Evolutionary conservation across 441 rosid genomes (phyloP), one percentile per base, ranked within the genome.

Genomic region (Biscutella laevigata): DNA sequence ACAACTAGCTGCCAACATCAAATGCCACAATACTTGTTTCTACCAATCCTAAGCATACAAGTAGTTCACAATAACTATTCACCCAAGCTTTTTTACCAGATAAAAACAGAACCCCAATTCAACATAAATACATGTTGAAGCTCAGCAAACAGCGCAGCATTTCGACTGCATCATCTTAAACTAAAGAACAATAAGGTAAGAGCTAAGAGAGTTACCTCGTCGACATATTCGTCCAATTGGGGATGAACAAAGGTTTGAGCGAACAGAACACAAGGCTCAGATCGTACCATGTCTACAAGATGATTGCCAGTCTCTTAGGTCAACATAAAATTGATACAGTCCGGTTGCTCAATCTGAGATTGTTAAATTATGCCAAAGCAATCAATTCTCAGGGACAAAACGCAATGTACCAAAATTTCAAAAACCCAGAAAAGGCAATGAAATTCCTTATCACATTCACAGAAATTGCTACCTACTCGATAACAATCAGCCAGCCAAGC

Each of bases 211-310:
- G 24, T 52, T 67, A 88, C 99, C 95, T 92, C 99, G 66, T 88
- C 99, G 14, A 92, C 95, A 64, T 88, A 88, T 71, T 92, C 97
- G 58, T 92, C 97, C 67, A 92, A 78, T 32, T 88, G 94, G 26
- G 96, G 82, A 64, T 91, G 98, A 62, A 78, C 88, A 68, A 92
- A 92, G 52, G 88, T 86, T 78, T 86, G 98, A 27, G 96, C 71
- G 68, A 88, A 92, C 64, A 88, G 70, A 66, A 92, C 88, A 74
- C 85, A 86, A 13, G 98, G 92, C 60, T 88, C 96, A 15, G 98
- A 87, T 53, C 94, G 84, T 37, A 91, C 95, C 96, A 85, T 86
- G 40, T 27, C 63, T 57, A 34, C 46, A 40, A 15, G 24, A 64
- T 24, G 36, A 34, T 17, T 11, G 30, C 17, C 17, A 8, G 34